These are phyloP conservation scores for Papiliotrema laurentii DNA, from an alignment of 1,284 basidiomycete genomes.

Conservation along the genomic window DNA sequence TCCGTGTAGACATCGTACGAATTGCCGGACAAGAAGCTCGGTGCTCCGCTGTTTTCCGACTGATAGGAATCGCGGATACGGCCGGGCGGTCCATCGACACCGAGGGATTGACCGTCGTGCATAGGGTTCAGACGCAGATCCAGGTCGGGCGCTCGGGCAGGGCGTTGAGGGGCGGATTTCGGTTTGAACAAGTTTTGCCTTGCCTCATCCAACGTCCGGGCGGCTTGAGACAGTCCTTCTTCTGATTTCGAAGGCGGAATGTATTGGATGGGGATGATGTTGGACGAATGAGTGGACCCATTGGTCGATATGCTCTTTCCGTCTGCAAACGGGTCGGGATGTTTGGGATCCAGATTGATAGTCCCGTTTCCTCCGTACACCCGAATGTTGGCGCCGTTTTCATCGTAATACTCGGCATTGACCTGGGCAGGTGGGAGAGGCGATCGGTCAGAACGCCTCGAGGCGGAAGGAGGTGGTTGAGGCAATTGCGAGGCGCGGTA, in stretches of 20 bases:
- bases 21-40: constrained; percentile 43
- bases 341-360: constrained; percentile 40
- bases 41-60: constrained; percentile 36
- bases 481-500: constrained; percentile 7
- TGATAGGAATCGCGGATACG: constrained; percentile 31
- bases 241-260: constrained; percentile 36
- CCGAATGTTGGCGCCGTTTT: constrained; percentile 28
- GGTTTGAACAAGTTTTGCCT: constrained; percentile 39
- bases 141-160: constrained; percentile 45
- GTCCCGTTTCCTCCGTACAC: constrained; percentile 33
- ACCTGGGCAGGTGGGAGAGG: constrained; percentile 29
- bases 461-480: constrained; percentile 5
- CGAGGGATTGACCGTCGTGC: neutral
- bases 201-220: constrained; percentile 38
- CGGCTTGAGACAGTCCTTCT: constrained; percentile 17
- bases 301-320: constrained; percentile 35
- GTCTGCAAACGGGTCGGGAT: constrained; percentile 44
- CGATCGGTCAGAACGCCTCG: constrained; percentile 14
- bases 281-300: constrained; percentile 32
- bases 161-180: constrained; percentile 30
- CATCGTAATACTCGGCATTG: constrained; percentile 37
- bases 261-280: constrained; percentile 48
- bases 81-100: constrained; percentile 4
- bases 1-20: constrained; percentile 44
- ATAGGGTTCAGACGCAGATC: constrained; percentile 39